phyloP scores from a whole-genome alignment of 441 rosid genomes.

The Flueggea neowawraea region DNA sequence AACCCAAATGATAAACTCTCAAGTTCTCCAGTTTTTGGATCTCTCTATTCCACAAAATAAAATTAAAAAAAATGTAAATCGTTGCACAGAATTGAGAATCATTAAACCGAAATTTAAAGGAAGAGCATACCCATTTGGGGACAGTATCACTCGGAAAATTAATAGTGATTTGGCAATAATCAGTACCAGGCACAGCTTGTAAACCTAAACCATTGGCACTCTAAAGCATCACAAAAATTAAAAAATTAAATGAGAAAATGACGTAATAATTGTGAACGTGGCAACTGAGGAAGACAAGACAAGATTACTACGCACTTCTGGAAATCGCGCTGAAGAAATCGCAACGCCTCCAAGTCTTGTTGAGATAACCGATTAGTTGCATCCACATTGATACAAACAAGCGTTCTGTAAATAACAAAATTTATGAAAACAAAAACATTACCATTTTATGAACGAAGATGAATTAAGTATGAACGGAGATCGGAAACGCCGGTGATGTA shows the following conservation, averaged over 20 bases:
- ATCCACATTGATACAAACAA: slow-evolving; percentile 33
- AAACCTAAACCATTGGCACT: slow-evolving; percentile 89
- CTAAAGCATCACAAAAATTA: slow-evolving; percentile 35
- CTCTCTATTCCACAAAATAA: slow-evolving; percentile 45
- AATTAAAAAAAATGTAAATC: slow-evolving; percentile 1
- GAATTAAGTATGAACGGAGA: slow-evolving; percentile 32
- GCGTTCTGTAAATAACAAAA: neutral
- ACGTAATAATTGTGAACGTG: neutral
- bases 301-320: slow-evolving; percentile 84
- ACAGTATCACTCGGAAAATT: slow-evolving; percentile 71
- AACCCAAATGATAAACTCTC: slow-evolving; percentile 81
- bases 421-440: neutral
- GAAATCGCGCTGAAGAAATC: slow-evolving; percentile 60
- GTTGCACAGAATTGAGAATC: neutral
- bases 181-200: slow-evolving; percentile 57
- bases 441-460: too few relatives aligned
- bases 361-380: slow-evolving; percentile 39
- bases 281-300: neutral
- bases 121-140: slow-evolving; percentile 76
- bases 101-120: neutral
- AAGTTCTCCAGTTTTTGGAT: slow-evolving; percentile 81
- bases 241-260: neutral
- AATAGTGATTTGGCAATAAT: slow-evolving; percentile 61
- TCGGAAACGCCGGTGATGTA: slow-evolving; percentile 72
- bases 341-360: slow-evolving; percentile 71